Conservation (phyloP, 495 filamentous ascomycete species). For the Cetradonia linearis region DNA sequence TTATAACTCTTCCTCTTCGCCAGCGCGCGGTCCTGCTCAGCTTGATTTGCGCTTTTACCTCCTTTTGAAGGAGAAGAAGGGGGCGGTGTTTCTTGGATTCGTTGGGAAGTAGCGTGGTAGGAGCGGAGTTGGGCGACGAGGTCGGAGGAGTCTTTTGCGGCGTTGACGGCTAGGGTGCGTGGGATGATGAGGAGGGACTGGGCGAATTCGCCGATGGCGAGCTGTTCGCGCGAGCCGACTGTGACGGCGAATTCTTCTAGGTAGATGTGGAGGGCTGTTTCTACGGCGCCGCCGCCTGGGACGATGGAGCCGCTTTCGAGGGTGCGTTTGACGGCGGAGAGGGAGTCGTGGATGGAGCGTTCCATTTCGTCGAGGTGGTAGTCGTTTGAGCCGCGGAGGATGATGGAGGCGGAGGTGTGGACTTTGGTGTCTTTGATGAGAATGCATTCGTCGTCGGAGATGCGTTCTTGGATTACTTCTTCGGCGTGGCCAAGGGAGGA, state of each 20-base stretch:
- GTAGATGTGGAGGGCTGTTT: constrained; percentile 98
- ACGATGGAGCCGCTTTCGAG: constrained; percentile 95
- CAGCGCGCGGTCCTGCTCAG: constrained; percentile 62
- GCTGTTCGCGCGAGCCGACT: constrained; percentile 92
- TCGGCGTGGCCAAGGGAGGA: constrained; percentile 84
- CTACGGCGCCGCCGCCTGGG: constrained; percentile 89
- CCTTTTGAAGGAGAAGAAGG: constrained; percentile 20
- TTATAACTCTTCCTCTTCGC: constrained; percentile 94
- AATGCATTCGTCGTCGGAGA: constrained; percentile 98
- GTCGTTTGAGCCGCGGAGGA: constrained; percentile 92
- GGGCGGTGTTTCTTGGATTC: constrained; percentile 61
- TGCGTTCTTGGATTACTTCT: constrained; percentile 91
- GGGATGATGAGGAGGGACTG: constrained; percentile 89
- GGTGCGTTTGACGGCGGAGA: constrained; percentile 94
- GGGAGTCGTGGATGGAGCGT: constrained; percentile 90
- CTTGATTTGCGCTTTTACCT: constrained; percentile 12
- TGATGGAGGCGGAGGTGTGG: constrained; percentile 88
- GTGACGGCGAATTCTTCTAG: constrained; percentile 99
- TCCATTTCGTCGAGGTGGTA: constrained; percentile 99
- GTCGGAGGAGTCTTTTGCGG: constrained; percentile 89
- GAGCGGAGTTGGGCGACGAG: constrained; percentile 92
- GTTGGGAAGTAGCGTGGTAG: constrained; percentile 87
- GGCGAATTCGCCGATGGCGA: constrained; percentile 96
- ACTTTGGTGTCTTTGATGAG: constrained; percentile 91
- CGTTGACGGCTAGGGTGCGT: constrained; percentile 94